These are phyloP conservation scores for Dentipellis sp. DNA, from an alignment of 768 basidiomycete genomes.

Conservation along the genomic window DNA sequence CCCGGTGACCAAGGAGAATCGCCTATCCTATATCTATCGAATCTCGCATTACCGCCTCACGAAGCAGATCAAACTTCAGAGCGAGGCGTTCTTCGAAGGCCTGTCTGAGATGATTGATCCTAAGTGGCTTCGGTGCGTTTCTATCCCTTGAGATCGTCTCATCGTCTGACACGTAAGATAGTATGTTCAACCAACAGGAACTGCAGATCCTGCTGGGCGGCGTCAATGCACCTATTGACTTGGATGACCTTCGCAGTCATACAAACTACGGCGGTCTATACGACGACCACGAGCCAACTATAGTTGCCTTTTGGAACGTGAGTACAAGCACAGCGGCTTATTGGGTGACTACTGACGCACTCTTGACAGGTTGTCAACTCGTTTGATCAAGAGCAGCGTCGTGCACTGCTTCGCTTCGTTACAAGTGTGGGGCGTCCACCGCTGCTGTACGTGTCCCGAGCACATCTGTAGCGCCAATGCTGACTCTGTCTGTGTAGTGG, in stretches of 20 bases:
- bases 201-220: constrained; percentile 88
- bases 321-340: constrained; percentile 9
- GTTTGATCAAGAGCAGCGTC: constrained; percentile 74
- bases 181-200: constrained; percentile 98
- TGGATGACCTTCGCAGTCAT: constrained; percentile 70
- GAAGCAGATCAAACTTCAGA: constrained; percentile 80
- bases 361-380: constrained; percentile 54
- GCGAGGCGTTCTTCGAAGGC: constrained; percentile 84
- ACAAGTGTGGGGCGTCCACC: constrained; percentile 90
- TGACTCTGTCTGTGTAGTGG: constrained; percentile 34
- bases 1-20: constrained; percentile 81
- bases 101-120: constrained; percentile 87
- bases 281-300: constrained; percentile 59
- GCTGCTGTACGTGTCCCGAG: constrained; percentile 46
- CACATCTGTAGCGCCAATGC: neutral
- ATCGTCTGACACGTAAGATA: constrained; percentile 17
- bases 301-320: constrained; percentile 79
- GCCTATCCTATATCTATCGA: constrained; percentile 82
- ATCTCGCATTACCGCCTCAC: constrained; percentile 85
- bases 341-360: constrained; percentile 1
- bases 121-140: constrained; percentile 68
- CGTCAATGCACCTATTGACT: constrained; percentile 74
- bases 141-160: no score
- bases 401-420: constrained; percentile 78
- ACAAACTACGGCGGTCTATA: constrained; percentile 81